A percentile compares a stretch with the other conserved stretches of the same genome.
phyloP scores from a whole-genome alignment of 495 filamentous ascomycete genomes.

The Neurospora sublineolata region DNA sequence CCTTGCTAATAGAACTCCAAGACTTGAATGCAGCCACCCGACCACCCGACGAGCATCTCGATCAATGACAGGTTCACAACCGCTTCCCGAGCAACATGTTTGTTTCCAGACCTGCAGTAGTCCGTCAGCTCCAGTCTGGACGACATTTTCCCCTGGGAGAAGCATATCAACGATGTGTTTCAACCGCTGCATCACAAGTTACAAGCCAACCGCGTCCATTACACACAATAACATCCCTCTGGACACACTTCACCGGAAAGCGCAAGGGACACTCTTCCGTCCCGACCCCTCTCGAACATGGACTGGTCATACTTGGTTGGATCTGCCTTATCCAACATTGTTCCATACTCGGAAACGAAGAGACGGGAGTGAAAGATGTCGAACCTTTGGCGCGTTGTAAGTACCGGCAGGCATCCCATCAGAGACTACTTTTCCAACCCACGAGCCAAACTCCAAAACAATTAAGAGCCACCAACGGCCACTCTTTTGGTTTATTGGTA shows the following conservation, averaged over 20 bases:
- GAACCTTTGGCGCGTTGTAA: background rate
- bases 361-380: background rate
- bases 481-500: background rate
- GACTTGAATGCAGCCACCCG: background rate
- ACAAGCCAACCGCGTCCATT: background rate
- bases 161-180: background rate
- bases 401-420: background rate
- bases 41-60: background rate
- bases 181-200: background rate
- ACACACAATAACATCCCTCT: background rate
- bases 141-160: background rate
- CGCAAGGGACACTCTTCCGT: background rate
- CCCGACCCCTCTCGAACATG: background rate
- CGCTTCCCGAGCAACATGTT: background rate
- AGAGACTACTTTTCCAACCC: background rate
- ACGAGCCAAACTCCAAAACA: background rate
- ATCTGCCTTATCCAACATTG: background rate
- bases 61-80: background rate
- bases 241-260: background rate
- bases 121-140: background rate
- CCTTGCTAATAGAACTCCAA: background rate
- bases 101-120: background rate
- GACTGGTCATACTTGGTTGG: background rate
- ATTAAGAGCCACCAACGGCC: background rate
- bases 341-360: background rate